Evolutionary conservation across 2,329 filamentous ascomycete genomes (phyloP), one percentile per base, ranked within the genome.

Genomic region (Ophiostoma sp.): DNA sequence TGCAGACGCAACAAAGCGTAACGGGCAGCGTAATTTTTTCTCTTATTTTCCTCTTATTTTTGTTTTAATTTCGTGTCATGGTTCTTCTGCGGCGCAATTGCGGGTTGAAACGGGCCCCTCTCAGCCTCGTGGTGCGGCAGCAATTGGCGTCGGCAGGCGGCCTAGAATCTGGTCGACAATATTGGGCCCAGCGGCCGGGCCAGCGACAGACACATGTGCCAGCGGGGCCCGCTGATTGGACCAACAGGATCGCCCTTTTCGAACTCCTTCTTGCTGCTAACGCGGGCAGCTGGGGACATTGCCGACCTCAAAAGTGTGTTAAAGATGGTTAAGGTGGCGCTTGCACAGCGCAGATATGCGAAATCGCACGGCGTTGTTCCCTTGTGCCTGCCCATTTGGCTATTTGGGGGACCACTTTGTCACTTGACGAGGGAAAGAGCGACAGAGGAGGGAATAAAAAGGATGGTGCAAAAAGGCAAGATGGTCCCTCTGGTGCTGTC

Each of bases 111-210:
- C 42, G 55, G 39, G 66, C 42, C 39, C 71, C 59, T 57, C 48
- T 66, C 72, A 73, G 72, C 72, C 72, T 73, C 66, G 68, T 70
- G 72, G 72, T 48, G 4, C 52, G 63, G 61, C n/a, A 66, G 36
- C 61, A 45, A 42, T 66, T 66, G 61, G 61, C 11, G 36, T 28
- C 12, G 28, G 45, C 15, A 42, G 57, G 42, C 55, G 28, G 28
- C 52, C 36, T n/a, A 17, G n/a, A 33, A 50, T 42, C 15, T 17
- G 33, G 28, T 48, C 2, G 33, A 28, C 22, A 17, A n/a, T 45
- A 31, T 19, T 17, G 31, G 22, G 39, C 9, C 59, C n/a, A 42
- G 50, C n/a, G 42, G 12, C 19, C 69, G 22, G 31, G 68, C 50
- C 31, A 31, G 36, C 28, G 36, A 48, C 42, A 31, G 48, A 50